These are phyloP conservation scores for Hypsizygus ulmarius DNA, from an alignment of 1,284 basidiomycete genomes.

Conservation along the genomic window DNA sequence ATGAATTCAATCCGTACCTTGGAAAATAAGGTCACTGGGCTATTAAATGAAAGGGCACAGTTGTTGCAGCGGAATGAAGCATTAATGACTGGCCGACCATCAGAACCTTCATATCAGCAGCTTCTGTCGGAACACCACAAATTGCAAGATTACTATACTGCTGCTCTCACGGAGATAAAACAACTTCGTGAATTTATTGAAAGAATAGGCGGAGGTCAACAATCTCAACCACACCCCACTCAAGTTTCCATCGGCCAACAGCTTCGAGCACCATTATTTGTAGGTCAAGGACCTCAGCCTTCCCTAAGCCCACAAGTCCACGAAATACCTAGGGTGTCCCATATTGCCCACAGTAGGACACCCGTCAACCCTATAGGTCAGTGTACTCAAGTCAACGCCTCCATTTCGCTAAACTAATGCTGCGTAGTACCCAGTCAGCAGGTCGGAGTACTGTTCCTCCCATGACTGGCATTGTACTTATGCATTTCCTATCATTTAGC, in stretches of 20 bases:
- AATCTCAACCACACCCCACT: conserved; percentile 6
- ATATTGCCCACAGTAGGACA: not conserved
- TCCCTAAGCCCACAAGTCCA: too few species aligned
- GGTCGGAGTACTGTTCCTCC: not conserved
- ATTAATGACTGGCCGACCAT: conserved; percentile 13
- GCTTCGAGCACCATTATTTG: too few species aligned
- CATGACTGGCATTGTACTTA: not conserved
- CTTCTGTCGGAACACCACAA: conserved; percentile 20
- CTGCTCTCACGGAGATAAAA: conserved; percentile 20
- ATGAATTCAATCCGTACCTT: conserved; percentile 21
- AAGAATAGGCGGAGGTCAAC: conserved; percentile 1
- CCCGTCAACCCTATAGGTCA: not conserved
- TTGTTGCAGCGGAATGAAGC: conserved; percentile 17
- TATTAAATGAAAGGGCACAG: conserved; percentile 18
- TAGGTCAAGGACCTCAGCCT: too few species aligned
- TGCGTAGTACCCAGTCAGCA: conserved; percentile 8
- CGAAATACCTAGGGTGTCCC: not conserved
- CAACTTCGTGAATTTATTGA: conserved; percentile 16
- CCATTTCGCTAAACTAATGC: not conserved
- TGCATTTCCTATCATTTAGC: not conserved
- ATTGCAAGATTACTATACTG: conserved; percentile 15
- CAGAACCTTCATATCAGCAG: conserved; percentile 12
- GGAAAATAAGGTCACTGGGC: conserved; percentile 20
- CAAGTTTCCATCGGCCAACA: not conserved
- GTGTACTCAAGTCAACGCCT: not conserved